Evolutionary conservation across 768 basidiomycete genomes (phyloP).

Genomic region (Calocybe cyanea): DNA sequence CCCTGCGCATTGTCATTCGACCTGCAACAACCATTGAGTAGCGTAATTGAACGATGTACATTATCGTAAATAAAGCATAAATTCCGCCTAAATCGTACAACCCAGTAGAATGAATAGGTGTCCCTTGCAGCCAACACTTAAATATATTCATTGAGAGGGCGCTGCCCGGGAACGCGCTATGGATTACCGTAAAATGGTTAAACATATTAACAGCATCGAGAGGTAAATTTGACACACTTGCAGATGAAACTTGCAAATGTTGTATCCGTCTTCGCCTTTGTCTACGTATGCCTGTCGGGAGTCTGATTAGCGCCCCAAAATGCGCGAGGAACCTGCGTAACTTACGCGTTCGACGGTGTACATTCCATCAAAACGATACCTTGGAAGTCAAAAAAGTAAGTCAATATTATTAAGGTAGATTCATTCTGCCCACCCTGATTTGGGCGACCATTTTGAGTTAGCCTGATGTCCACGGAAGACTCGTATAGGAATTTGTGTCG

Average conservation of each 20-base stretch:
- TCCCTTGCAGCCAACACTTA: too few relatives aligned
- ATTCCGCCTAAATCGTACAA: too few relatives aligned
- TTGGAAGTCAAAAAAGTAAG: slow-evolving; percentile 11
- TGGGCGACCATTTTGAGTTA: slow-evolving; percentile 31
- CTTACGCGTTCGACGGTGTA: slow-evolving; percentile 33
- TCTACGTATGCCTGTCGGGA: slow-evolving; percentile 23
- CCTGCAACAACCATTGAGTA: too few relatives aligned
- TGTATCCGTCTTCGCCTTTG: slow-evolving; percentile 24
- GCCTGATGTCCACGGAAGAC: slow-evolving; percentile 34
- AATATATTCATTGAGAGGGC: not conserved
- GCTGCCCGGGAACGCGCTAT: slow-evolving; percentile 12
- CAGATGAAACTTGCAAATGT: slow-evolving; percentile 28
- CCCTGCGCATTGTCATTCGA: too few relatives aligned
- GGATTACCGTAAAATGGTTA: not conserved
- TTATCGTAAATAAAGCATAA: too few relatives aligned
- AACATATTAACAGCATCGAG: not conserved
- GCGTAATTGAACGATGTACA: too few relatives aligned
- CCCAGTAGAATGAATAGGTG: too few relatives aligned
- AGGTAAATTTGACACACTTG: slow-evolving; percentile 17
- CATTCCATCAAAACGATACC: slow-evolving; percentile 42
- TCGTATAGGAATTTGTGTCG: slow-evolving; percentile 32
- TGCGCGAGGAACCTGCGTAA: not conserved
- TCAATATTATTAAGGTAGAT: not conserved
- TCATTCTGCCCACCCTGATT: slow-evolving; percentile 22
- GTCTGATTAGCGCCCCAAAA: not conserved